Conservation (phyloP, 2,329 filamentous ascomycete species). For the Hypoxylon sp. region DNA sequence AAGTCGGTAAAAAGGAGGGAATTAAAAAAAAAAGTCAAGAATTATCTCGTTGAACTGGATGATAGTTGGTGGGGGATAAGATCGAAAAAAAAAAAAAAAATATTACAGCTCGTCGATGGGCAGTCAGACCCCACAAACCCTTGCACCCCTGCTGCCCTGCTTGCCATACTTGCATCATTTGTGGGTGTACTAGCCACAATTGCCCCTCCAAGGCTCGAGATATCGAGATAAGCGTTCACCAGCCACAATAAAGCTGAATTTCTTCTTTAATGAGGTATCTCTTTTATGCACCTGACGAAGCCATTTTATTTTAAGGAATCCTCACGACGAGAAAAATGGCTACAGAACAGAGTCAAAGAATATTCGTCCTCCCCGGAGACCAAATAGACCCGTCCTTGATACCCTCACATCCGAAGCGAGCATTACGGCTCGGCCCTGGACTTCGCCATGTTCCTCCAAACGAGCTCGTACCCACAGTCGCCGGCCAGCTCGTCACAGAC, state of each 20-base stretch:
- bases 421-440: conserved; percentile 83
- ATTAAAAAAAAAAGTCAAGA: not conserved
- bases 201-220: conserved; percentile 38
- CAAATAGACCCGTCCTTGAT: conserved; percentile 70
- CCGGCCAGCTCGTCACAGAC: conserved; percentile 73
- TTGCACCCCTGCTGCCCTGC: too few species aligned
- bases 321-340: conserved; percentile 55
- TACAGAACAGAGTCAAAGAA: conserved; percentile 52
- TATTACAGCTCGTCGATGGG: conserved; percentile 16
- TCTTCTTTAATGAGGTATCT: not conserved
- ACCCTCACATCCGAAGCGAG: conserved; percentile 71
- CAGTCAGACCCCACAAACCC: conserved; percentile 4
- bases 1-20: not conserved
- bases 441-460: conserved; percentile 82
- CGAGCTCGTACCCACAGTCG: conserved; percentile 72
- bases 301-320: conserved; percentile 13
- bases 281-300: not conserved
- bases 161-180: conserved; percentile 17
- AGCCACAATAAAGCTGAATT: conserved; percentile 27
- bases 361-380: conserved; percentile 84
- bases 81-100: conserved; percentile 33
- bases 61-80: conserved; percentile 12
- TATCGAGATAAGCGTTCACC: not conserved
- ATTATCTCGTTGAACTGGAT: not conserved
- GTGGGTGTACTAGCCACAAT: conserved; percentile 40